Base-by-base conservation (phyloP, 1,139 yeast genomes). In the Scheffersomyces titani region DNA sequence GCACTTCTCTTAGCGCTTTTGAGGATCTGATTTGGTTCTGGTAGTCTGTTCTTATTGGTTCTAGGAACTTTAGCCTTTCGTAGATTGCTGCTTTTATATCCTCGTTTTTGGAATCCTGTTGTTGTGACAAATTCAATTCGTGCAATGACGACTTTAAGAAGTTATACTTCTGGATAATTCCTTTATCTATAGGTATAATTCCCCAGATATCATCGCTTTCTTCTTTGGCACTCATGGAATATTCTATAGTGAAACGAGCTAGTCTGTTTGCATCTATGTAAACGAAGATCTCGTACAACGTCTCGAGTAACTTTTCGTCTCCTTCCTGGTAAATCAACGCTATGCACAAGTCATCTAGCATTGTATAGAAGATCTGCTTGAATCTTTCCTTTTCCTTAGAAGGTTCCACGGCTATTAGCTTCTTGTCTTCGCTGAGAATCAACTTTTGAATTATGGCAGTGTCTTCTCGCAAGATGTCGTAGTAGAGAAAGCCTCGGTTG, bases 401-500 rank as follows among this genome's bases (percentile, higher is more conserved):
- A 53, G 36, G 47, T 61, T 54, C 71, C 69, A 24, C 66, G 66
- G 40, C 70, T 53, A 36, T 70, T 62, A 13, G 64, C 70, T n/a
- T 65, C 65, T n/a, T 54, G 22, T 24, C 52, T 18, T 51, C 51
- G 30, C 56, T 55, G 18, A 18, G 21, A 5, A 49, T 48, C 21
- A 51, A 52, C 18, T 44, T 22, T 51, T 53, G 5, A 54, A 54
- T 50, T 16, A 58, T 16, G 3, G 56, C 54, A 3, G 45, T 48
- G 50, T 63, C 61, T 52, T 56, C 53, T 54, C 57, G 63, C 54
- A 75, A 70, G 54, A 85, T 84, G 44, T 84, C 82, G 56, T 89
- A 80, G 60, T 87, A 83, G 47, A 91, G 77, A 60, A 91, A 80
- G 0, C 97, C 97, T 57, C 97, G 77, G 68, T 94, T 94, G 61